phyloP scores from a whole-genome alignment of 345 rosid genomes.

The Eucalyptus leucophloia region DNA sequence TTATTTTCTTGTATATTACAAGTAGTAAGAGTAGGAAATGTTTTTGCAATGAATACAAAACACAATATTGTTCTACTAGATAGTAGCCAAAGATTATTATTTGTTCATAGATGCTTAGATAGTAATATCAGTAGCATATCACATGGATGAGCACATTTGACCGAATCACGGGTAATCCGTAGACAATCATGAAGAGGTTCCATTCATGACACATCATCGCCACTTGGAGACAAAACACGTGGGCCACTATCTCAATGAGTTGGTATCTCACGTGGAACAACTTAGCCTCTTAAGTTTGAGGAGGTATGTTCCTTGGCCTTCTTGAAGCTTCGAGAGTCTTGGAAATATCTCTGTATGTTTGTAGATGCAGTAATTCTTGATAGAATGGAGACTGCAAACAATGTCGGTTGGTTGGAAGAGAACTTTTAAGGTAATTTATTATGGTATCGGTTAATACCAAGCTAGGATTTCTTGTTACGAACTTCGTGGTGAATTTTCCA shows the following conservation, averaged over 20 bases:
- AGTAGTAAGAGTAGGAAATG: not conserved
- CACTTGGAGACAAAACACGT: not conserved
- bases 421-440: not conserved
- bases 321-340: not conserved
- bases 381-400: not conserved
- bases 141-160: not conserved
- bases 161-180: not conserved
- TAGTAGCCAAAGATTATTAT: not conserved
- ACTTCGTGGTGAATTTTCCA: too few relatives aligned
- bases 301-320: not conserved
- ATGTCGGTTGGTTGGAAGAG: not conserved
- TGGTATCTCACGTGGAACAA: not conserved
- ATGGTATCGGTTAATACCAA: not conserved
- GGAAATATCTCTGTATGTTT: not conserved
- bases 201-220: not conserved
- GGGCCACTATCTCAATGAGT: not conserved
- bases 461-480: not conserved
- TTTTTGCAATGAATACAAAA: not conserved
- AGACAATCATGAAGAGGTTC: not conserved
- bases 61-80: not conserved
- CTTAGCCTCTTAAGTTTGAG: not conserved
- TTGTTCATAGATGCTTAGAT: not conserved
- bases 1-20: not conserved
- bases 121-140: too few relatives aligned
- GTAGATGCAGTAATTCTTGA: not conserved